Evolutionary conservation across 164 flowering plant genomes (phyloP).

Genomic region (Liriodendron chinense): DNA sequence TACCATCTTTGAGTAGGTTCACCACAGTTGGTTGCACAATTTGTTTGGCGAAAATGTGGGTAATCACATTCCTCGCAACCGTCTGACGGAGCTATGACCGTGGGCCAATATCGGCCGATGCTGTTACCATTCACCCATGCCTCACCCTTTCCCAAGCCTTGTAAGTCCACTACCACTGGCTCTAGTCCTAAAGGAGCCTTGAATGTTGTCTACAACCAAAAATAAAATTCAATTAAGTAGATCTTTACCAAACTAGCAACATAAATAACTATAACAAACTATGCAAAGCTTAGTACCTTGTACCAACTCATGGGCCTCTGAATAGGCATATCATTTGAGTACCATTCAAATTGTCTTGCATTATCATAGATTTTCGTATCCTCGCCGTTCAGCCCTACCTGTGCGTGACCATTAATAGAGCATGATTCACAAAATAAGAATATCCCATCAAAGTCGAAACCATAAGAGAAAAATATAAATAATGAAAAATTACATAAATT

Average conservation of each 20-base stretch:
- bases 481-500: not conserved
- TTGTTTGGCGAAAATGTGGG: conserved; percentile 42
- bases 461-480: not conserved
- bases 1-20: conserved; percentile 67
- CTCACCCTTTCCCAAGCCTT: conserved; percentile 62
- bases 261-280: not conserved
- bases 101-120: conserved; percentile 71
- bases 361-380: conserved; percentile 16
- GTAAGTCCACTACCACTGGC: conserved; percentile 62
- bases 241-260: not conserved
- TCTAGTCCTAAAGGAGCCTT: conserved; percentile 60
- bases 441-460: not conserved
- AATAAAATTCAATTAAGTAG: not conserved
- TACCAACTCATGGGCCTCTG: conserved; percentile 60
- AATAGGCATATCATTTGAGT: conserved; percentile 20
- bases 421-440: not conserved
- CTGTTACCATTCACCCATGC: conserved; percentile 81
- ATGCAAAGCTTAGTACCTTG: conserved; percentile 36
- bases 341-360: conserved; percentile 29
- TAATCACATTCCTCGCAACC: conserved; percentile 61
- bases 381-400: conserved; percentile 49
- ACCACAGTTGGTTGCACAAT: conserved; percentile 54
- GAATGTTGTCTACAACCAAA: conserved; percentile 45
- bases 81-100: conserved; percentile 25
- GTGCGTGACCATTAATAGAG: not conserved